Evolutionary conservation across 139 green algal species (phyloP).

Genomic region (Picochlorum sp.): DNA sequence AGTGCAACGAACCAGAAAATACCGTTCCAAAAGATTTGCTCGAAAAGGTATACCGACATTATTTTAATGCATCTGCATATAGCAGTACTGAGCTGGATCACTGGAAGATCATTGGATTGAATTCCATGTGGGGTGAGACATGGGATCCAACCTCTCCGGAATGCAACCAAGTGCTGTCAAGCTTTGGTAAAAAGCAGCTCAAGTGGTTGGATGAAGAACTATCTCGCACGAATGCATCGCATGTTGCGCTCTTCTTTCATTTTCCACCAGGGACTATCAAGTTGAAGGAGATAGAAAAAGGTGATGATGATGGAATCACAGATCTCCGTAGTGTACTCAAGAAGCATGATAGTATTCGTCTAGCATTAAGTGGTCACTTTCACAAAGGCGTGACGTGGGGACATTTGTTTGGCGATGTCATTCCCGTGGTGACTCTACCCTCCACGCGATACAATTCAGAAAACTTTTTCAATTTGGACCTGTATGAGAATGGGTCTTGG

Average conservation of each 20-base stretch:
- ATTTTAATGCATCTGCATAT: not conserved
- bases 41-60: not conserved
- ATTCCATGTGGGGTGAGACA: not conserved
- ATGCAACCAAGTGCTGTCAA: not conserved
- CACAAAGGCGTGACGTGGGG: conserved; percentile 1
- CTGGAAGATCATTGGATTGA: not conserved
- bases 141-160: not conserved
- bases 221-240: not conserved
- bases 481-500: not conserved
- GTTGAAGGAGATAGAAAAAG: not conserved
- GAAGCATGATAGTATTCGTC: not conserved
- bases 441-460: not conserved
- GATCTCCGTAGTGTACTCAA: not conserved
- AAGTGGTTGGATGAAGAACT: not conserved
- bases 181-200: not conserved
- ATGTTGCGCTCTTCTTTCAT: not conserved
- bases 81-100: not conserved
- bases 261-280: not conserved
- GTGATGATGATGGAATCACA: not conserved
- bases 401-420: not conserved
- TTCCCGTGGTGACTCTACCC: not conserved
- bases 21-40: not conserved
- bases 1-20: not conserved
- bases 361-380: not conserved
- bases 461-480: not conserved